These are phyloP conservation scores for Mucor piriformis DNA, from an alignment of 371 early-diverging fungal genomes.

Conservation along the genomic window DNA sequence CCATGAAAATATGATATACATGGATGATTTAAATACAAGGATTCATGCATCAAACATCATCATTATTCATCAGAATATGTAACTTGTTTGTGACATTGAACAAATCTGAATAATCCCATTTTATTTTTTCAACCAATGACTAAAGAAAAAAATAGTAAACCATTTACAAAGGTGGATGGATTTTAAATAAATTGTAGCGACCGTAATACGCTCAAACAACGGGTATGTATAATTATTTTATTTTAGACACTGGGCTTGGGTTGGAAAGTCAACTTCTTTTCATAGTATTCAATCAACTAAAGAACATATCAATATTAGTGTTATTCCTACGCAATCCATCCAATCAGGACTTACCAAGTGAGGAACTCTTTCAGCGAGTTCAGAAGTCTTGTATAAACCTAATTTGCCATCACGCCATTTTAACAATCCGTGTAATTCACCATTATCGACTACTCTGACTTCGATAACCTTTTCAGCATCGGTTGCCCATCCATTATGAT, in stretches of 20 bases:
- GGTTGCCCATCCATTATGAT: not conserved
- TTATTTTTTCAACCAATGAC: not conserved
- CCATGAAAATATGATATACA: too few relatives aligned
- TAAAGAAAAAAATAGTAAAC: not conserved
- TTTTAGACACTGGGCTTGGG: not conserved
- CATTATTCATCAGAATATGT: too few relatives aligned
- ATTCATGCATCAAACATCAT: too few relatives aligned
- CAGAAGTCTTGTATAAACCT: slow-evolving; percentile 8
- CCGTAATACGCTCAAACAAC: too few relatives aligned
- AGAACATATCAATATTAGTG: not conserved
- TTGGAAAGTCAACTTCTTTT: slow-evolving; percentile 16
- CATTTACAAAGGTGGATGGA: not conserved
- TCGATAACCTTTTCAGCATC: slow-evolving; percentile 1
- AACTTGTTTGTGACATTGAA: slow-evolving; percentile 72
- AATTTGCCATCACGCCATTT: slow-evolving; percentile 17
- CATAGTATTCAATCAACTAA: slow-evolving; percentile 28
- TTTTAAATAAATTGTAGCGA: not conserved
- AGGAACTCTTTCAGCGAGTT: slow-evolving; percentile 10
- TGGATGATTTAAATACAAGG: too few relatives aligned
- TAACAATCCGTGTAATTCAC: slow-evolving; percentile 5
- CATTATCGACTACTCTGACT: slow-evolving; percentile 4
- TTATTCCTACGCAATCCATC: not conserved
- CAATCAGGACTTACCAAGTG: not conserved
- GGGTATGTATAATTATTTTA: not conserved
- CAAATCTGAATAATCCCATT: slow-evolving; percentile 53